Evolutionary conservation across 805 yeast genomes (phyloP), one percentile per base, ranked within the genome.

Genomic region (Ogataea siamensis): DNA sequence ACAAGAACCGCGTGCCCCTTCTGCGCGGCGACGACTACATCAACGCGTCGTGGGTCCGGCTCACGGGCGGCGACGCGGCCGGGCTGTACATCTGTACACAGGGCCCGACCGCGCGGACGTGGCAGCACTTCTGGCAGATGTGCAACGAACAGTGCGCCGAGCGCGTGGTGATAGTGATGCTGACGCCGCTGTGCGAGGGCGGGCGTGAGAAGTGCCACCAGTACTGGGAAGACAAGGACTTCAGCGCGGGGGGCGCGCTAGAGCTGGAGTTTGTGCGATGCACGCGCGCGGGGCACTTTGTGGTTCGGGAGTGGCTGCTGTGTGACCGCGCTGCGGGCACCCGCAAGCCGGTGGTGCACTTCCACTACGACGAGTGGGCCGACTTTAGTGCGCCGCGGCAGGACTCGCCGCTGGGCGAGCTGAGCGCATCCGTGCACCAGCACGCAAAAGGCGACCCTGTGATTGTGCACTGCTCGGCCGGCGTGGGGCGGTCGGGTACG

Each of bases 61-160:
- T 66, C 12, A 31, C 37, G 4, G 21, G 28, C 5, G 46, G 52
- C 7, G 29, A 32, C 10, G 11, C n/a, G 8, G 20, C 30, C 4
- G 52, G 43, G 5, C 47, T 44, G n/a, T 83, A 80, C 54, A 80
- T 84, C 21, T 85, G 87, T 0, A 68, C 83, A 2, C 94, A 84
- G 53, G 94, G 91, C 2, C 80, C 80, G 2, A 53, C 67, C n/a
- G 32, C 42, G 0, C 32, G 39, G 11, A 73, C 78, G 1, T 49
- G 54, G 11, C 62, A 57, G 27, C 68, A 68, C 32, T 75, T 75
- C 49, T 74, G 80, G 79, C 60, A 68, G 25, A 62, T 53, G 64
- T 56, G 58, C 35, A 46, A 49, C 32, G 48, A 54, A 19, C 49
- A 60, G n/a, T 43, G 53, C 9, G 12, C 34, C 5, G 29, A 46